Base-by-base conservation (phyloP, 2,329 filamentous ascomycete genomes). In the Torrubiellomyces zombiae region DNA sequence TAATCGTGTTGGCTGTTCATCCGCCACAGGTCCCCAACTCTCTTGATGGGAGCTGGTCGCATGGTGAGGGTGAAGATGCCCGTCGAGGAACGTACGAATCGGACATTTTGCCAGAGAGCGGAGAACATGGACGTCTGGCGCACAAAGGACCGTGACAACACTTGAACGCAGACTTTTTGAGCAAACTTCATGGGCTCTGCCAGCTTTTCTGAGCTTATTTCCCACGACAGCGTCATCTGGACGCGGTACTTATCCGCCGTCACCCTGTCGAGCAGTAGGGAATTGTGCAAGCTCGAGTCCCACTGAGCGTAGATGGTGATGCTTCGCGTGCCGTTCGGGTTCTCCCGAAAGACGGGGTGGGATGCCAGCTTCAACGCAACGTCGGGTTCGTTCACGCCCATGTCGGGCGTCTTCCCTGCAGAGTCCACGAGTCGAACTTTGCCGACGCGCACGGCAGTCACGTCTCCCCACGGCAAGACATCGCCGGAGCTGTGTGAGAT, bases 1-100 rank as follows among this genome's bases (percentile, higher is more conserved):
- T 94, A 95, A 47, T 92, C 82, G 40, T 92, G 78, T 31, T 81
- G 75, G 10, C 85, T 95, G 48, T 83, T 91, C 72, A 95, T 82
- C 27, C 89, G 72, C 89, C 89, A 98, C 9, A 98, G 60, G 45
- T 98, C 89, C 3, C 82, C 82, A 1, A 83, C 81, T 23, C 81
- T 70, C 51, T 94, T 94, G 25, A 92, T 83, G 3, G 83, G 83
- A 6, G 81, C 75, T 0, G 89, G 89, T 16, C 82, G 75, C 49
- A 95, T 75, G 5, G 74, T 74, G 24, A 95, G 58, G 2, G 80
- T 83, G 51, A 92, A 98, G 30, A 93, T 80, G 21, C 72, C 74
- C 12, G 81, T 80, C 0, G 77, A 80, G 6, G 85, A 89, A 43
- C 83, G 82, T 6, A 94, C 80, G 30, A 94, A 75, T 14, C 85